These are phyloP conservation scores for Hansfordia pulvinata DNA, from an alignment of 2,329 filamentous ascomycete genomes.

Conservation along the genomic window DNA sequence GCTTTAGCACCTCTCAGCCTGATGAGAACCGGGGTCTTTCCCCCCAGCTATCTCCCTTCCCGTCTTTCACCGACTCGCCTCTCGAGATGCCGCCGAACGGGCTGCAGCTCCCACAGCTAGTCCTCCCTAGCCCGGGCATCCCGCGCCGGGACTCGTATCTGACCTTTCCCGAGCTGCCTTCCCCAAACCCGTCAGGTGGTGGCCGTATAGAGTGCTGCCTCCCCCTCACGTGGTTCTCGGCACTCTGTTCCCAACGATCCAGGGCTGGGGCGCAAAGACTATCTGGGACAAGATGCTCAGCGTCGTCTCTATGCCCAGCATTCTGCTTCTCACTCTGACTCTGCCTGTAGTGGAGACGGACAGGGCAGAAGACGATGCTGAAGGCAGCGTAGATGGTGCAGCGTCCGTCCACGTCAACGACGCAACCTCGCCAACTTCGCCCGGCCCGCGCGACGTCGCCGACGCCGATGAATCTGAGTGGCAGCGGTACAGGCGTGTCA, in stretches of 20 bases:
- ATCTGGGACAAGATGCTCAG: conserved; percentile 75
- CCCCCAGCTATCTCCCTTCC: conserved; percentile 49
- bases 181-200: conserved; percentile 51
- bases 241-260: conserved; percentile 78
- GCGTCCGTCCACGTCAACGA: conserved; percentile 14
- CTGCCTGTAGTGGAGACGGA: conserved; percentile 77
- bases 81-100: conserved; percentile 25
- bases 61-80: conserved; percentile 49
- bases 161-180: conserved; percentile 27
- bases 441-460: conserved; percentile 16
- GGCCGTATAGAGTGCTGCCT: conserved; percentile 65
- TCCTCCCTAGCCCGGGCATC: conserved; percentile 35
- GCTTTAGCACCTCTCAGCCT: too few relatives aligned
- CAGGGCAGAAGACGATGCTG: conserved; percentile 33
- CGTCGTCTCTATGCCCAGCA: conserved; percentile 72
- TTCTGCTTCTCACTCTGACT: conserved; percentile 81
- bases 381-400: conserved; percentile 17
- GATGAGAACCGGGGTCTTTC: too few relatives aligned
- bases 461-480: conserved; percentile 38
- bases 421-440: conserved; percentile 19
- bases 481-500: conserved; percentile 41
- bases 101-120: conserved; percentile 37
- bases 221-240: conserved; percentile 56
- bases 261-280: conserved; percentile 69
- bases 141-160: conserved; percentile 30